Evolutionary conservation across 139 green algal genomes (phyloP).

Genomic region (Asterochloris sp.): DNA sequence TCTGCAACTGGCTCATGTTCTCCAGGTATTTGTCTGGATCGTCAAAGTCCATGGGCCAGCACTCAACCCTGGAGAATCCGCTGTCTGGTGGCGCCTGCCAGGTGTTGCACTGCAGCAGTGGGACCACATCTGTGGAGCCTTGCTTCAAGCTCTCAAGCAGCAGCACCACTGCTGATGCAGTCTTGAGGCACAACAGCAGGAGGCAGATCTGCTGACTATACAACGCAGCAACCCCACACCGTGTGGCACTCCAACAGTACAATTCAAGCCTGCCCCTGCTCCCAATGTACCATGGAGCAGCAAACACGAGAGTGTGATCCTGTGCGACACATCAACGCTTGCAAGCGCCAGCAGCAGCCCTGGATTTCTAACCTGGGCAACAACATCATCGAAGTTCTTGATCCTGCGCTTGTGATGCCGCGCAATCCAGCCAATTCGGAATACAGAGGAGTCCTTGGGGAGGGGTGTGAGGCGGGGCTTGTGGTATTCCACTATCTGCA

Average conservation of each 20-base stretch:
- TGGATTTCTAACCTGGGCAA: not conserved
- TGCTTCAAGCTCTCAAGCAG: too few species aligned
- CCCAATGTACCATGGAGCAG: too few species aligned
- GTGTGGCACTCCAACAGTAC: too few species aligned
- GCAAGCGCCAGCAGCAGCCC: too few species aligned
- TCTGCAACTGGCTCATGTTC: slow-evolving; percentile 10
- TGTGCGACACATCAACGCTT: too few species aligned
- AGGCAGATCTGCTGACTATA: too few species aligned
- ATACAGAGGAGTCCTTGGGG: not conserved
- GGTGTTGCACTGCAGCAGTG: not conserved
- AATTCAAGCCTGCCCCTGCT: too few species aligned
- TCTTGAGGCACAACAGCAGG: too few species aligned
- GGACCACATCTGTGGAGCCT: too few species aligned
- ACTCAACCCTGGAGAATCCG: not conserved
- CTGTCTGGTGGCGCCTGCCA: not conserved
- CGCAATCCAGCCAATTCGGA: slow-evolving; percentile 15
- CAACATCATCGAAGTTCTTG: slow-evolving; percentile 10
- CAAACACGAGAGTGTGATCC: too few species aligned
- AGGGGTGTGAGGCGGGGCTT: slow-evolving; percentile 1
- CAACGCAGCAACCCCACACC: too few species aligned
- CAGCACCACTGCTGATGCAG: too few species aligned
- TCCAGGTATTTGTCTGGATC: slow-evolving; percentile 2
- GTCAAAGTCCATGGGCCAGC: slow-evolving; percentile 17
- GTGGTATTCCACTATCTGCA: slow-evolving; percentile 12
- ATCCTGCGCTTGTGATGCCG: slow-evolving; percentile 14